Conservation (phyloP, 164 flowering plant genomes). For the Echeveria elegans region DNA sequence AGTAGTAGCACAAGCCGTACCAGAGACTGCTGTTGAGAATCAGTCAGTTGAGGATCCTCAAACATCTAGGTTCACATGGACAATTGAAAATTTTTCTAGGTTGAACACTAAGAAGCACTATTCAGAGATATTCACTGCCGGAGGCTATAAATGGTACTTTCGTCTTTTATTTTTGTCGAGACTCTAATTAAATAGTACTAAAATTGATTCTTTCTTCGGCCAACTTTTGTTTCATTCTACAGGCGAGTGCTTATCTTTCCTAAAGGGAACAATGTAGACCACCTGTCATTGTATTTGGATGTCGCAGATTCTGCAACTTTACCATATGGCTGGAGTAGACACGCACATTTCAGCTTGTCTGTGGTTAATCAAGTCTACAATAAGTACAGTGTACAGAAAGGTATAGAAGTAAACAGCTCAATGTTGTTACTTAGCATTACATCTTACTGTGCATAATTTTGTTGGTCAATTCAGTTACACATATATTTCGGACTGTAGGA, state of each 20-base stretch:
- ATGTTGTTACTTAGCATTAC: background rate
- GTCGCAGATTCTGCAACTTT: slow-evolving; percentile 40
- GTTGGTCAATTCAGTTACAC: background rate
- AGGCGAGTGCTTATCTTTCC: slow-evolving; percentile 63
- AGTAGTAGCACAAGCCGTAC: slow-evolving; percentile 38
- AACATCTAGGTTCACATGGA: slow-evolving; percentile 57
- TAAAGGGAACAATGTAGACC: slow-evolving; percentile 55
- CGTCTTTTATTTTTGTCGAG: background rate
- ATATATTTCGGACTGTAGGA: background rate
- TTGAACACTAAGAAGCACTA: slow-evolving; percentile 64
- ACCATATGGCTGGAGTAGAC: slow-evolving; percentile 65
- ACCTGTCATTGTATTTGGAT: slow-evolving; percentile 51
- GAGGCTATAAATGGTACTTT: slow-evolving; percentile 56
- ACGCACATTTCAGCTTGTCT: slow-evolving; percentile 48
- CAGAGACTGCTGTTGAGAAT: slow-evolving; percentile 44
- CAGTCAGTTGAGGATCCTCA: slow-evolving; percentile 59
- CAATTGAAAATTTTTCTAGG: slow-evolving; percentile 56
- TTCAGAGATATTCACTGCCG: slow-evolving; percentile 52
- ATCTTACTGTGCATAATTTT: background rate
- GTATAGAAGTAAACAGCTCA: slow-evolving; percentile 16
- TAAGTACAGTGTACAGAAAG: slow-evolving; percentile 39
- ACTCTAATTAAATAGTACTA: background rate
- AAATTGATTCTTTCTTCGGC: background rate
- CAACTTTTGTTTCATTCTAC: slow-evolving; percentile 4
- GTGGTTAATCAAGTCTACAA: slow-evolving; percentile 40